Base-by-base conservation (phyloP, 2,329 filamentous ascomycete species). In the Metarhizium rileyi region DNA sequence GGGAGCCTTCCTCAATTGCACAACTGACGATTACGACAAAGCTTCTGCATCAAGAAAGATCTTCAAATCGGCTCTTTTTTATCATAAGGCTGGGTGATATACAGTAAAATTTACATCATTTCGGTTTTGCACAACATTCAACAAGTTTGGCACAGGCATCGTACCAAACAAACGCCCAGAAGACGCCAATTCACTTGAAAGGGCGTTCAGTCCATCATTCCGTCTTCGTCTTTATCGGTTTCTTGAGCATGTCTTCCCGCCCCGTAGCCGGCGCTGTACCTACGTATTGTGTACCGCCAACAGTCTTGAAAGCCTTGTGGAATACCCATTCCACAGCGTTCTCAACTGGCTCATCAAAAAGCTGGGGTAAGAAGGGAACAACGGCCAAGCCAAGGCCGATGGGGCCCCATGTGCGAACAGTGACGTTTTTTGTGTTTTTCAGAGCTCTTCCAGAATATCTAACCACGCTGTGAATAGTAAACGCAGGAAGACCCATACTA, bases 301-400 rank as follows among this genome's bases (percentile, higher is more conserved):
- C 77, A 1, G 78, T 64, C 62, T 83, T 78, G 62, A 96, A 93
- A 0, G 78, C 86, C 59, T 83, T 87, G 60, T 95, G 87, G 71
- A 97, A 97, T 3, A 78, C 66, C 85, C 85, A 96, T 62, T 97
- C 90, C 0, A 95, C 88, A 0, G 87, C 89, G 54, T 89, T 78
- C 69, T 97, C 93, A 6, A 98, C 89, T 1, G 93, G 91, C 65
- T 95, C 78, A 61, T 98, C 90, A 59, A 96, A 96, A 49, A 95
- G 69, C 51, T 77, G 83, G 0, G 90, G 91, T 50, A 96, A 67
- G 65, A 90, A 86, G 1, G 90, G 91, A 8, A 96, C 90, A 8
- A 88, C 75, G 0, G 83, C 70, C 30, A 90, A 64, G 3, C 90
- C 81, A 59, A 95, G 78, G 2, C 93, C 93, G 52, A 98, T 95